A percentile compares a stretch with the other conserved stretches of the same genome.
Evolutionary conservation across 345 rosid genomes (phyloP).

Genomic region (Hypericum perforatum): DNA sequence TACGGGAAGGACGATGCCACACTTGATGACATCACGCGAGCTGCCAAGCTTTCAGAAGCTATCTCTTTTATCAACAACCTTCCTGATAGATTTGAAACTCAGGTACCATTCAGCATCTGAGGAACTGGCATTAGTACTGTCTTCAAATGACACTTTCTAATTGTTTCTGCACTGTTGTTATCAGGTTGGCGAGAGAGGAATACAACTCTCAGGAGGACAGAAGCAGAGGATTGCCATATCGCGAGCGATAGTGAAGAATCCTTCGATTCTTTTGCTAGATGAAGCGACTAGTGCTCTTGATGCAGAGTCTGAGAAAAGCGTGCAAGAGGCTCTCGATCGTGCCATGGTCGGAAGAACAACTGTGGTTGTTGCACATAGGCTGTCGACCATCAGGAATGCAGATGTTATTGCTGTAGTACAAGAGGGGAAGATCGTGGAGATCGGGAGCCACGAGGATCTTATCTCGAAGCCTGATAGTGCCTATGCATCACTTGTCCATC

Average conservation of each 20-base stretch:
- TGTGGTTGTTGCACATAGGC: conserved; percentile 80
- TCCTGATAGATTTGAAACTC: conserved; percentile 88
- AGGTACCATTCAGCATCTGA: conserved; percentile 28
- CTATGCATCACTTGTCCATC: conserved; percentile 65
- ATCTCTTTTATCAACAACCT: conserved; percentile 71
- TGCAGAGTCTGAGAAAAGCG: conserved; percentile 91
- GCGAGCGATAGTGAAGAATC: conserved; percentile 82
- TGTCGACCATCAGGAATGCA: conserved; percentile 83
- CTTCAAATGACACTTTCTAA: background rate
- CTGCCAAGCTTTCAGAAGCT: conserved; percentile 88
- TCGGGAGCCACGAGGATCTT: conserved; percentile 83
- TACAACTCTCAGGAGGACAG: conserved; percentile 92
- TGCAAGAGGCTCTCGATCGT: conserved; percentile 88
- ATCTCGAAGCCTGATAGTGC: conserved; percentile 50
- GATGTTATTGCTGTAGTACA: conserved; percentile 79
- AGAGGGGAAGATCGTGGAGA: conserved; percentile 72
- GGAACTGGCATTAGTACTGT: background rate
- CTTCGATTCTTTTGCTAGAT: conserved; percentile 76
- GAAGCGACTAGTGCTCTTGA: conserved; percentile 97
- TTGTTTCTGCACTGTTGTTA: background rate
- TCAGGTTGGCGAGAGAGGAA: conserved; percentile 92
- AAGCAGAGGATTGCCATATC: conserved; percentile 92
- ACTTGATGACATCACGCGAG: conserved; percentile 49
- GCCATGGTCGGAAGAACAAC: conserved; percentile 96
- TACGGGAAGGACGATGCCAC: conserved; percentile 85